These are phyloP conservation scores for Hevea brasiliensis DNA, from an alignment of 345 rosid species.

Conservation along the genomic window DNA sequence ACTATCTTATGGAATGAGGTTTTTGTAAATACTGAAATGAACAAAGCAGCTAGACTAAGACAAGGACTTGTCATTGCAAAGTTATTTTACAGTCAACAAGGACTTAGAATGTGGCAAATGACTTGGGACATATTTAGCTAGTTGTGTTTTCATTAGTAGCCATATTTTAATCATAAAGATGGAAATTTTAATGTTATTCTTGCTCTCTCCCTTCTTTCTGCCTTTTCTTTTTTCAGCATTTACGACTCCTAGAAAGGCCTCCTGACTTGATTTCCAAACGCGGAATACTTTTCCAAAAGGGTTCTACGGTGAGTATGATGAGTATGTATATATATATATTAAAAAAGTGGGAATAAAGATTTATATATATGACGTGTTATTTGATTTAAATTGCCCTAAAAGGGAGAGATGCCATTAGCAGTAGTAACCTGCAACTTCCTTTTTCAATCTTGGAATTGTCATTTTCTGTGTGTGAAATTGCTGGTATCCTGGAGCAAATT, in stretches of 20 bases:
- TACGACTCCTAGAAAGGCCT: slow-evolving; percentile 72
- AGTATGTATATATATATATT: background rate
- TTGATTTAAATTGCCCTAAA: background rate
- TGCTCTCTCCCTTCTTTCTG: slow-evolving; percentile 1
- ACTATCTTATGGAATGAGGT: background rate
- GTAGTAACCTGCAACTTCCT: background rate
- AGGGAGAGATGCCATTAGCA: background rate
- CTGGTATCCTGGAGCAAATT: background rate
- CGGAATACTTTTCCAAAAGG: slow-evolving; percentile 68
- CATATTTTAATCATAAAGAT: background rate
- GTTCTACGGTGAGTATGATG: slow-evolving; percentile 60
- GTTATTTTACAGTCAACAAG: background rate
- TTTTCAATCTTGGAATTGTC: background rate
- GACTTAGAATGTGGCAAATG: background rate
- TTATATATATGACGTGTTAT: no score
- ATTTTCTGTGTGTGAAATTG: background rate
- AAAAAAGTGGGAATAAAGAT: background rate
- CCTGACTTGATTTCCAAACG: slow-evolving; percentile 75
- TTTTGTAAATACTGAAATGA: background rate
- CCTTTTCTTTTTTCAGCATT: slow-evolving; percentile 54
- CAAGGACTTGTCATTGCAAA: background rate
- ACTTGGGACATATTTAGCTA: background rate
- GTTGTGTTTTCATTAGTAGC: background rate
- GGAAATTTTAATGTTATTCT: slow-evolving; percentile 2
- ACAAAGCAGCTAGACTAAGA: no score